Conservation (phyloP, 257 asterid genomes). For the Solanum virginianum region DNA sequence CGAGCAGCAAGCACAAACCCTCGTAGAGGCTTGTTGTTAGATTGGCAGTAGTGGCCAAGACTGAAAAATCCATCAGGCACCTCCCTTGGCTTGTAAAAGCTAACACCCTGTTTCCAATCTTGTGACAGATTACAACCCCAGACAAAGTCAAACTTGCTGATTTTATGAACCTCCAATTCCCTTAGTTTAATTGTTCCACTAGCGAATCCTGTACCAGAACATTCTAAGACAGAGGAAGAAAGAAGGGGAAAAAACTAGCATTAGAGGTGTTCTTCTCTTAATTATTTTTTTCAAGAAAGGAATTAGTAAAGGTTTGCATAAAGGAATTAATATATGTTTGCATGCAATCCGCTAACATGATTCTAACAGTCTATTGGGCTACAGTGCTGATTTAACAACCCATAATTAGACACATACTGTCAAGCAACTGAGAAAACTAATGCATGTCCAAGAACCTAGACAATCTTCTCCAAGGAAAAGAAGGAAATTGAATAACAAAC, state of each 20-base stretch:
- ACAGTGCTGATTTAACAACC: neutral
- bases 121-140: slow-evolving; percentile 51
- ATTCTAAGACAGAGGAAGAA: slow-evolving; percentile 1
- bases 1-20: slow-evolving; percentile 79
- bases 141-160: slow-evolving; percentile 45
- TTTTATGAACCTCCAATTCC: slow-evolving; percentile 58
- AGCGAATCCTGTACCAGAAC: slow-evolving; percentile 65
- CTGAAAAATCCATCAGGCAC: slow-evolving; percentile 60
- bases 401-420: neutral
- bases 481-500: neutral
- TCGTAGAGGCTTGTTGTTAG: slow-evolving; percentile 52
- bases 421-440: neutral
- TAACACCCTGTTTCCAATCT: slow-evolving; percentile 40
- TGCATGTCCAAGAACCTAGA: neutral
- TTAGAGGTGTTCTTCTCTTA: neutral
- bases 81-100: slow-evolving; percentile 61
- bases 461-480: neutral
- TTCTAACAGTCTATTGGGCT: neutral
- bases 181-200: slow-evolving; percentile 47
- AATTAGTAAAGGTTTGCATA: neutral
- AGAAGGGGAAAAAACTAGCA: neutral
- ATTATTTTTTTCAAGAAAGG: neutral
- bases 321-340: neutral
- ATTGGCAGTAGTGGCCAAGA: slow-evolving; percentile 76
- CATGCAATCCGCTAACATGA: neutral